Evolutionary conservation across 2,329 filamentous ascomycete genomes (phyloP), one percentile per base, ranked within the genome.

Genomic region (Corynespora cassiicola): DNA sequence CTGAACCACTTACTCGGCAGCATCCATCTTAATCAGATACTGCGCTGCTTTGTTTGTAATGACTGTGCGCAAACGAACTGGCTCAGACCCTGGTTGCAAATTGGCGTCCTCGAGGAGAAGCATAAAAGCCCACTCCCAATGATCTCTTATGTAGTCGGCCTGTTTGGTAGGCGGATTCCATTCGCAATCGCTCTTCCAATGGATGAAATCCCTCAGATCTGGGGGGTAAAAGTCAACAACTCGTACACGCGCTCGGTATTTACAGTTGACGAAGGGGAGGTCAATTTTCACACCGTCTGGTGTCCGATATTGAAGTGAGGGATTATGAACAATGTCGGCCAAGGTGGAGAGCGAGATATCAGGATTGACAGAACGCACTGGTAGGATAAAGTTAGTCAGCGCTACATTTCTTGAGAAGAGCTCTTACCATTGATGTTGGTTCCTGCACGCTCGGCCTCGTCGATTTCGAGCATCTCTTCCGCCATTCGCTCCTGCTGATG

Each of bases 111-210:
- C 87, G 1, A 96, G 79, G 9, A 87, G 75, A 16, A 97, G 75
- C 15, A 80, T 81, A 66, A 96, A 96, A 10, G 81, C 79, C 91
- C 91, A 96, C 65, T 94, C 84, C 87, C 89, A 96, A 6, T 65
- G 37, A 22, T 80, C 77, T 32, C 70, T 48, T 1, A 10, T 14
- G 4, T 24, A 22, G 7, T 28, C 25, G 29, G 39, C 78, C 18
- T 84, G 76, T 14, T 50, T 45, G 6, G 65, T 32, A 35, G 42
- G 10, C 24, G 30, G 8, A 17, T 23, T 39, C 50, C 66, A 69
- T 14, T 45, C 54, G 4, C 52, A 47, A 28, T 69, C 59, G 10
- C 52, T 53, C 74, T 73, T 19, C 65, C 26, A 74, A 56, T 61
- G 58, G 3, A 86, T 75, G 62, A 96, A 96, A 41, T 92, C 81